phyloP scores from a whole-genome alignment of 208 protist species.

The Wallacemonas rigidus region DNA sequence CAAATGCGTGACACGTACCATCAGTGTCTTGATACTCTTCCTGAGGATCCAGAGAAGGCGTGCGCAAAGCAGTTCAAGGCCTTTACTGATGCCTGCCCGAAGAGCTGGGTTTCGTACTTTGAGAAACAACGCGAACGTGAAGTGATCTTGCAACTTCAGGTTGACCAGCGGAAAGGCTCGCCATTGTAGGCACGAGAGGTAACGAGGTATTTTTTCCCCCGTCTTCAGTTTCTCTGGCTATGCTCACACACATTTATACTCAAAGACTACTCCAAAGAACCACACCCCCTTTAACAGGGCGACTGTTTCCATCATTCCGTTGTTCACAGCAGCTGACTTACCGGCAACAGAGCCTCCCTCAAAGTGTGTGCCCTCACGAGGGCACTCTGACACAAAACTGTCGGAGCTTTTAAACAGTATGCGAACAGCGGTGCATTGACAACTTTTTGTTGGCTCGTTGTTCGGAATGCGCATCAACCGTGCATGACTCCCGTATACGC shows the following conservation, averaged over 20 bases:
- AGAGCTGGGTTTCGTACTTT: conserved; percentile 82
- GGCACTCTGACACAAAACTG: too few species aligned
- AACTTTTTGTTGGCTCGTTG: too few species aligned
- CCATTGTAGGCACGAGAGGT: conserved; percentile 14
- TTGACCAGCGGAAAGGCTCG: conserved; percentile 59
- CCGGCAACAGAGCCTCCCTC: too few species aligned
- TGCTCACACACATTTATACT: conserved; percentile 4
- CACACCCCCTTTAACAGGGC: too few species aligned
- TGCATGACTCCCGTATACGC: too few species aligned
- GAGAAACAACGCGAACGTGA: conserved; percentile 84
- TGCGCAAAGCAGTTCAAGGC: conserved; percentile 46
- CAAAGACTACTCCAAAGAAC: not conserved
- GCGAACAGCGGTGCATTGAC: too few species aligned
- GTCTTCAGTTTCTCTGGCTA: not conserved
- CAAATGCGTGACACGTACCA: conserved; percentile 70
- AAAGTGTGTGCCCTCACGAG: too few species aligned
- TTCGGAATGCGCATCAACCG: too few species aligned
- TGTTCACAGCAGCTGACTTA: too few species aligned
- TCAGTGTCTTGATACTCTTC: conserved; percentile 78
- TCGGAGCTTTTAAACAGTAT: too few species aligned
- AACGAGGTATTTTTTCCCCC: conserved; percentile 2
- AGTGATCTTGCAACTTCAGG: conserved; percentile 77
- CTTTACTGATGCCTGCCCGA: conserved; percentile 60
- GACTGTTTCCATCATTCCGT: too few species aligned
- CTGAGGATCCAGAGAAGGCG: conserved; percentile 64